phyloP scores from a whole-genome alignment of 1,284 basidiomycete species.

The Malassezia psittaci region DNA sequence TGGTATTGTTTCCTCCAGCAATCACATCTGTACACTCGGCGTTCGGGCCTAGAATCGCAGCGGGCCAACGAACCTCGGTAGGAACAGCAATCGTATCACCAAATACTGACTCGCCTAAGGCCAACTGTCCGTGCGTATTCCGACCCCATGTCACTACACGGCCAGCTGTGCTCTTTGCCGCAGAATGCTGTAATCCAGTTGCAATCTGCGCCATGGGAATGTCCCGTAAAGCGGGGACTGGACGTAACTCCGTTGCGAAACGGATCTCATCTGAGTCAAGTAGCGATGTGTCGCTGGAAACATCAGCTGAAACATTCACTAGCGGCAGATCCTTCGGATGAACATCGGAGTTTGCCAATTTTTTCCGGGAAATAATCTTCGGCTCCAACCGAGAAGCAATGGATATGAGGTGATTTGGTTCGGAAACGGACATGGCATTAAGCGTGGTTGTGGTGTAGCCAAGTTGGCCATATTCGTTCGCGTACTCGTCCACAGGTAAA shows the following conservation, averaged over 20 bases:
- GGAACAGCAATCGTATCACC: conserved; percentile 69
- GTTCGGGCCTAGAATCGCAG: not conserved
- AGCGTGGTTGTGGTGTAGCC: conserved; percentile 50
- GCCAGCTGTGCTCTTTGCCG: conserved; percentile 57
- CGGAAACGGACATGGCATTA: conserved; percentile 50
- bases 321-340: not conserved
- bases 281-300: not conserved
- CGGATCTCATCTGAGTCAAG: conserved; percentile 50
- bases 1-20: conserved; percentile 38
- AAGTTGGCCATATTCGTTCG: conserved; percentile 78
- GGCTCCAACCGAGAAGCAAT: conserved; percentile 47
- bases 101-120: conserved; percentile 62
- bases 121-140: conserved; percentile 59
- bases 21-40: conserved; percentile 49
- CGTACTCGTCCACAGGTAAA: conserved; percentile 64
- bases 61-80: conserved; percentile 64
- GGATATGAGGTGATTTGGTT: conserved; percentile 37
- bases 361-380: conserved; percentile 35
- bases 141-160: conserved; percentile 57
- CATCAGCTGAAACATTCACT: conserved; percentile 8
- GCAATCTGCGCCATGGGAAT: conserved; percentile 62
- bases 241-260: conserved; percentile 65
- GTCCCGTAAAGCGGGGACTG: conserved; percentile 65
- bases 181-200: conserved; percentile 63
- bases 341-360: conserved; percentile 34